These are phyloP conservation scores for Solanum sejunctum DNA, from an alignment of 257 asterid genomes.

Conservation along the genomic window DNA sequence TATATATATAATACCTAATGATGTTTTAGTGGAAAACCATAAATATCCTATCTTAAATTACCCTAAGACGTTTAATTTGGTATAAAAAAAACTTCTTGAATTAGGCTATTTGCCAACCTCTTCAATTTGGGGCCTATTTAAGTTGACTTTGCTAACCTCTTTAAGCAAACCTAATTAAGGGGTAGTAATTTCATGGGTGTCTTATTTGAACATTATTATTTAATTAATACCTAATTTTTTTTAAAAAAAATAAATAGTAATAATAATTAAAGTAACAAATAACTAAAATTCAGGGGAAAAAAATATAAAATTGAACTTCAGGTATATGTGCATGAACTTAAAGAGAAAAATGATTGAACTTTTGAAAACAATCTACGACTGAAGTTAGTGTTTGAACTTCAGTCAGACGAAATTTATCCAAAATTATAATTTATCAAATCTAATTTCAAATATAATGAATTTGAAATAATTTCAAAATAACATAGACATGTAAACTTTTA, in stretches of 20 bases:
- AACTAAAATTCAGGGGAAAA: neutral
- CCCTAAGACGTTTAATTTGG: neutral
- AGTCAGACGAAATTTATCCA: neutral
- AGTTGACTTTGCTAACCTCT: neutral
- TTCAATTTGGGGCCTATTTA: neutral
- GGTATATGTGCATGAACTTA: neutral
- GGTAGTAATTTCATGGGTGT: neutral
- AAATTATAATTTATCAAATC: neutral
- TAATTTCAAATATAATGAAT: neutral
- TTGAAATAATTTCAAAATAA: neutral
- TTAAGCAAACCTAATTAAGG: neutral
- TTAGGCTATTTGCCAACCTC: neutral
- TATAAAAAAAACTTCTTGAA: neutral
- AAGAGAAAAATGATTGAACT: neutral
- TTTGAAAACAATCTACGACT: too few relatives aligned
- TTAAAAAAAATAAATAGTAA: neutral
- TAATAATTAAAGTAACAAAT: neutral
- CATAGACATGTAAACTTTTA: neutral
- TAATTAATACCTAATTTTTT: neutral
- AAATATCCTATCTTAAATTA: neutral
- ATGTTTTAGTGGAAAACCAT: neutral
- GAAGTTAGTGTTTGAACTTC: neutral
- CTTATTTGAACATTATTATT: too few relatives aligned
- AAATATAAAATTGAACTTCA: accelerated
- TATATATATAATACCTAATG: neutral